Evolutionary conservation across 345 rosid species (phyloP), one percentile per base, ranked within the genome.

Genomic region (Luvunga scandens): DNA sequence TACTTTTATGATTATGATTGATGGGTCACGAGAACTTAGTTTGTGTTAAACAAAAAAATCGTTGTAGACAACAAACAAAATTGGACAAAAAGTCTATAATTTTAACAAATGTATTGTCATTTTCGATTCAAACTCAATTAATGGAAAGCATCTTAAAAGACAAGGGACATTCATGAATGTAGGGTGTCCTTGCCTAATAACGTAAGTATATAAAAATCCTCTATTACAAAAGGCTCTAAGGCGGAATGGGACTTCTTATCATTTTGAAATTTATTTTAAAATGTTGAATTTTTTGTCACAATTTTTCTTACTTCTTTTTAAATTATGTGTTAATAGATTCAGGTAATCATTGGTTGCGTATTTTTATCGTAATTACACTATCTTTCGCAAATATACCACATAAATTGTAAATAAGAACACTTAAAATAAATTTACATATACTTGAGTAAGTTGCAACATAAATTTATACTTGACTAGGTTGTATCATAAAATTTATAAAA

Each of bases 351-450:
- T 45, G 3, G 3, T 12, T 42, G 16, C 12, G 4, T 9, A 42
- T 12, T 1, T 42, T 42, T 16, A 3, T 42, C 1, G 4, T 42
- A 2, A 1, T 3, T 4, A 3, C 4, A 3, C 0, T 0, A 0
- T 12, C 16, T 42, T 42, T 42, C 1, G 3, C 3, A 0, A 42
- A 13, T 13, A 45, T 13, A 45, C 1, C 5, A 45, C 5, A 13
- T 45, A 0, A 45, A 12, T 13, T 45, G 0, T 45, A 1, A 45
- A 45, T 45, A 12, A 45, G 18, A 4, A 45, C 50, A 45, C 50
- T 45, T 45, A 45, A 45, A 45, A 45, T 45, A 45, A 1, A 12
- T 42, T 42, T 42, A 10, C 4, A 42, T 42, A 42, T 13, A 42
- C 1, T 45, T 4, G 18, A 13, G 18, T 45, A 3, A 18, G 50